Base-by-base conservation (phyloP, 2,329 filamentous ascomycete species). In the Fusarium vanettenii region DNA sequence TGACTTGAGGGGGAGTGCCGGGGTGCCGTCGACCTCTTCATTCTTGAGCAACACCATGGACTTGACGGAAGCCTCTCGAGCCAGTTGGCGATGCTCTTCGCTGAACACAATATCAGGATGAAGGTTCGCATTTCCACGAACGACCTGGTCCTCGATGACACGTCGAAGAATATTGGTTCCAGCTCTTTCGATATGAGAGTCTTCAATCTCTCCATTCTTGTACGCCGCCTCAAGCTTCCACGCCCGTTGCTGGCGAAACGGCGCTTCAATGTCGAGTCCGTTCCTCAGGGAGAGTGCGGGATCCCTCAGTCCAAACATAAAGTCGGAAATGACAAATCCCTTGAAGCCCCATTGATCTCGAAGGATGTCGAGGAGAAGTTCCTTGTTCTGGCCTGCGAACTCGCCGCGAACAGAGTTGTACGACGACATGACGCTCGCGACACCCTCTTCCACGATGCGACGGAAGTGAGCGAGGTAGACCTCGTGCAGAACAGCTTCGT, bases 21-120 rank as follows among this genome's bases (percentile, higher is more conserved):
- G 64, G 4, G 3, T 27, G 0, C 41, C 56, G 1, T 67, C 22
- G 10, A 75, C 11, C 0, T 6, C 2, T 0, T 71, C 27, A 31
- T 78, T 78, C 70, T 73, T 75, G 9, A 78, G 50, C n/a, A 78
- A 29, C 0, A 78, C 74, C 64, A 77, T 76, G 9, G 76, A 72
- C 31, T 70, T 68, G 10, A 31, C 20, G 2, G 74, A 72, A 2
- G 66, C 67, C 33, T 76, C 75, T 6, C 57, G 25, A 1, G 76
- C 74, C 16, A 78, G 65, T 2, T 57, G 13, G 2, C 69, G 64
- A 50, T 77, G 75, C 31, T 76, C 69, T 1, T 69, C 39, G 25
- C 69, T 74, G 22, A 78, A 77, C 3, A 78, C 69, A 14, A 75
- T 61, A 14, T 48, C 50, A 5, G 6, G 27, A 9, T 59, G 11